Conservation (phyloP, 2,329 filamentous ascomycete species). For the Didymella pomorum region DNA sequence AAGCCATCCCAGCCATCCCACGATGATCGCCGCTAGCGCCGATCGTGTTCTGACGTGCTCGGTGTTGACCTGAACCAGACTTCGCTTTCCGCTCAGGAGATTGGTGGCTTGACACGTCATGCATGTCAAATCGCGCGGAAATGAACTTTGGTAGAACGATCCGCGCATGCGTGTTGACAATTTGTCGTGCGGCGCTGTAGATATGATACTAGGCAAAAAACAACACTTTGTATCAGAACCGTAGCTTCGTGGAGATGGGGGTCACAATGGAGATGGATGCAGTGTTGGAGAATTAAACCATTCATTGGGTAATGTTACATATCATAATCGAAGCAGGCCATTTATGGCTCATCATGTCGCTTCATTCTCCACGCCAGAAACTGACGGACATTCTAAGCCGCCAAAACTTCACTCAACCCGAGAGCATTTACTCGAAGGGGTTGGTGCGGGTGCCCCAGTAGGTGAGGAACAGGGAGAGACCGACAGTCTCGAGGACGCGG, state of each 20-base stretch:
- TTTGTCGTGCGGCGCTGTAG: background rate
- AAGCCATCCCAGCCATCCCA: background rate
- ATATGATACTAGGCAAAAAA: background rate
- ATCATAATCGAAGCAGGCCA: slow-evolving; percentile 34
- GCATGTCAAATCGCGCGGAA: background rate
- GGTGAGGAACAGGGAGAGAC: slow-evolving; percentile 88
- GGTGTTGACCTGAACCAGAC: slow-evolving; percentile 9
- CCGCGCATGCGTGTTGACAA: background rate
- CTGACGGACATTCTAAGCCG: slow-evolving; percentile 38
- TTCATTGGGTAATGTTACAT: slow-evolving; percentile 43
- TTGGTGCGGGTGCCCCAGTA: slow-evolving; percentile 98
- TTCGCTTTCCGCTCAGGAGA: slow-evolving; percentile 3
- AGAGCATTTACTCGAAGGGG: slow-evolving; percentile 75
- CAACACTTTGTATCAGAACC: too few species aligned
- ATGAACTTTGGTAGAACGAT: background rate
- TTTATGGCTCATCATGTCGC: slow-evolving; percentile 32
- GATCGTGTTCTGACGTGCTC: slow-evolving; percentile 21
- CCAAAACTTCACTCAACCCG: slow-evolving; percentile 31
- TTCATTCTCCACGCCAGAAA: slow-evolving; percentile 33
- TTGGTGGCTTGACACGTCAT: slow-evolving; percentile 1
- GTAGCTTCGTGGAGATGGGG: background rate
- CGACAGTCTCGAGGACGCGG: slow-evolving; percentile 91
- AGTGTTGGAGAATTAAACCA: slow-evolving; percentile 17
- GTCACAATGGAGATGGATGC: background rate
- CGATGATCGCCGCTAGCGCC: slow-evolving; percentile 19